Evolutionary conservation across 768 basidiomycete species (phyloP).

Genomic region (Lactarius hatsudake): DNA sequence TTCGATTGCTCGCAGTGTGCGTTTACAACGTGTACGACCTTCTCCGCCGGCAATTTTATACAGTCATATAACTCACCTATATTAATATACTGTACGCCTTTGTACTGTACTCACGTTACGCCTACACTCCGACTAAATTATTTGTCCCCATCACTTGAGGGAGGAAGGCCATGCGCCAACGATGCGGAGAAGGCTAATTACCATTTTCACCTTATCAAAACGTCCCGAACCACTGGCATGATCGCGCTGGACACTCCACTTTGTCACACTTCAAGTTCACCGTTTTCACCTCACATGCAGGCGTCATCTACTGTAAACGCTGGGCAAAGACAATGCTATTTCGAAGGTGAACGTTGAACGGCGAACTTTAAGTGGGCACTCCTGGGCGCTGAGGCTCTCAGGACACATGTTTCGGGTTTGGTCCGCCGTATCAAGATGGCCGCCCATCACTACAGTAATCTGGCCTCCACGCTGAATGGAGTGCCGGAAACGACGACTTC

Average conservation of each 20-base stretch:
- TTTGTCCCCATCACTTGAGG: not conserved
- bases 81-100: not conserved
- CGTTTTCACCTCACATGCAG: not conserved
- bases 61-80: not conserved
- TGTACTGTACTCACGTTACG: not conserved
- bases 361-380: not conserved
- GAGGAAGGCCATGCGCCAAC: not conserved
- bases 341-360: not conserved
- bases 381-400: not conserved
- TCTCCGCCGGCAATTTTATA: not conserved
- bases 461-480: not conserved
- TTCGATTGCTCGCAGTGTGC: not conserved
- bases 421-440: not conserved
- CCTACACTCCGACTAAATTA: not conserved
- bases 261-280: not conserved
- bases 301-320: not conserved
- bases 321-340: not conserved
- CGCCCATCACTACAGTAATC: not conserved
- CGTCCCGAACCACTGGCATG: not conserved
- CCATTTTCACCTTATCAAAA: not conserved
- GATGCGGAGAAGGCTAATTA: not conserved
- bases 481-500: not conserved
- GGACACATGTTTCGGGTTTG: not conserved
- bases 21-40: not conserved
- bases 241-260: not conserved